Base-by-base conservation (phyloP, 1,284 basidiomycete species). In the Malassezia yamatoensis region DNA sequence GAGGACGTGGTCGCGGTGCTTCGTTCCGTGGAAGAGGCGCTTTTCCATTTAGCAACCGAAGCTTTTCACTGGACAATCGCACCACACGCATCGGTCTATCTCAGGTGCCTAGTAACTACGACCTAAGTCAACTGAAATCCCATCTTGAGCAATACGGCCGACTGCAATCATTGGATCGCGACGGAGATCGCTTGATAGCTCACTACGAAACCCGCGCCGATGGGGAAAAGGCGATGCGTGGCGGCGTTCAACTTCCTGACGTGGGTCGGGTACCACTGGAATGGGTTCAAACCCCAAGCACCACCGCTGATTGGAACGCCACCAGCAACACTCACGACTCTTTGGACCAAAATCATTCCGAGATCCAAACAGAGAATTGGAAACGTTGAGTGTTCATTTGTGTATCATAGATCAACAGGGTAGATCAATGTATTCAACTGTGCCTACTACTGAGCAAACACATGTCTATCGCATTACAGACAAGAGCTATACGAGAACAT, bases 11-110 rank as follows among this genome's bases (percentile, higher is more conserved):
- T 20, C 75, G 81, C 0, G 83, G 84, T 59, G 81, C 85, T 60
- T 83, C 83, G 1, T 86, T 82, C 9, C 79, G 85, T 50, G 84
- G 83, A 2, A 67, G 78, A 15, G 79, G 78, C 11, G 83, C 82
- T 3, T 29, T 4, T 29, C 68, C 65, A 18, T 78, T 81, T 36
- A 79, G 81, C 41, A 73, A 62, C 24, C 63, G 64, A n/a, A 46
- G 55, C 18, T 61, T 72, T 64, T 85, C 86, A 64, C 81, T 96
- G 21, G 90, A 96, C 76, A 90, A 93, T 67, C 83, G 90, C 16
- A 86, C 90, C 5, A 87, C 85, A 76, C 84, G 82, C 70, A 77
- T 96, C 32, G 76, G 86, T 41, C 78, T 94, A 37, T 84, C 86
- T 63, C 86, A 84, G 37, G 81, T 82, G 0, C 67, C 78, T 1